These are phyloP conservation scores for Sanguinoderma infundibulare DNA, from an alignment of 1,284 basidiomycete genomes.

Conservation along the genomic window DNA sequence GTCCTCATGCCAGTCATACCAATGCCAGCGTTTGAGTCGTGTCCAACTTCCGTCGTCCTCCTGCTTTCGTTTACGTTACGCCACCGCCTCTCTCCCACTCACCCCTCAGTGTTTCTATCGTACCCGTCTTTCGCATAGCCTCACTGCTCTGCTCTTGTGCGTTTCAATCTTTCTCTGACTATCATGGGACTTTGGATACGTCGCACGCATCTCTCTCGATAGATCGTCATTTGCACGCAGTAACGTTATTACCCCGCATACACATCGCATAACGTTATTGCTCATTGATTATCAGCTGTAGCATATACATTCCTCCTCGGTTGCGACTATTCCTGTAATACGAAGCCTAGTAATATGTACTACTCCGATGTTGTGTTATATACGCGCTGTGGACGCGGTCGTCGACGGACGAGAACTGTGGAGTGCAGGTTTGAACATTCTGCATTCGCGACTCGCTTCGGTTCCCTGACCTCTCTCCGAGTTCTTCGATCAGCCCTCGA, in stretches of 20 bases:
- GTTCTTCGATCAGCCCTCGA: too few relatives aligned
- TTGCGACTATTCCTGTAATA: neutral
- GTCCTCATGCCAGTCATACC: neutral
- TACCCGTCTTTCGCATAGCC: neutral
- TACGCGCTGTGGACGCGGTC: too few relatives aligned
- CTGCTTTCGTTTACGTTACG: neutral
- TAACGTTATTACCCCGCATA: neutral
- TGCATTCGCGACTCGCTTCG: too few relatives aligned
- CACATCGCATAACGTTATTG: slow-evolving; percentile 2
- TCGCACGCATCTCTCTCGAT: neutral
- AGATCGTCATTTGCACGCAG: neutral
- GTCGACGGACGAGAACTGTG: too few relatives aligned
- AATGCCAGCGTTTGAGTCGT: neutral
- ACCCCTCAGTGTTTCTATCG: neutral
- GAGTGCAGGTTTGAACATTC: too few relatives aligned
- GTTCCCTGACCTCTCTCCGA: too few relatives aligned
- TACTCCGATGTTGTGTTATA: neutral
- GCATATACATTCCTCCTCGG: neutral
- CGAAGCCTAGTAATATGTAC: neutral
- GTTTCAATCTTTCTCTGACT: neutral
- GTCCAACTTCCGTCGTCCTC: neutral
- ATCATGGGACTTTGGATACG: slow-evolving; percentile 4
- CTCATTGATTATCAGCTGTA: neutral
- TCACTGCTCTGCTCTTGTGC: neutral
- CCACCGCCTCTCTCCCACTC: neutral